Evolutionary conservation across 306 rosid species (phyloP), one percentile per base, ranked within the genome.

Genomic region (Lupinus albus): DNA sequence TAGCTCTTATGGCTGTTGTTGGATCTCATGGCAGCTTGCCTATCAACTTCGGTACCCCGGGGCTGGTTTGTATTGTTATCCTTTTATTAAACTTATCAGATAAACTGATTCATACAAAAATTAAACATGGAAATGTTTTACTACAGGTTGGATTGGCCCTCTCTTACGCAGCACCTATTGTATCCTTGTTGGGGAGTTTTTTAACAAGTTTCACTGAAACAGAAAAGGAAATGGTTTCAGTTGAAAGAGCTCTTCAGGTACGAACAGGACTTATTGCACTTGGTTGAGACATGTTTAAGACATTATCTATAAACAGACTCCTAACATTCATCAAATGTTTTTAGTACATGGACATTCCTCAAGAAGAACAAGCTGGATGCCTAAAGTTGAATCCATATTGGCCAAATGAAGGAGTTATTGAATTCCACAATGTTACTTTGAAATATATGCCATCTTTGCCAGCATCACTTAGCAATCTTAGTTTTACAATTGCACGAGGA

Each of bases 201-300:
- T 78, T 92, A 66, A 83, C 93, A 58, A 92, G 98, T 72, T 89
- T 89, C 79, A 86, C 96, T 42, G 98, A 92, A 88, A 92, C 96
- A 55, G 98, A 92, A 78, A 92, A 92, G 79, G 98, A 92, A 79
- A 89, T 92, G 98, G 98, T 92, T 84, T 87, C 96, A 32, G 76
- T 92, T 73, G 98, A 92, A 84, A 81, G 96, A 86, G 81, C 85
- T 32, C 95, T 92, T 61, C 91, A 92, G 92, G 98, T 92, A 87
- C 71, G 72, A 71, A 80, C 39, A 21, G 45, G 30, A 62, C 63
- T 28, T 72, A 41, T 32, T 63, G 67, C 47, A 1, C 14, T 68
- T 21, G 14, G 57, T 46, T 53, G 44, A 21, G 47, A 46, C 54
- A 21, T 50, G 36, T 21, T 48, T 64, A 62, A 62, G 35, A 54